phyloP scores from a whole-genome alignment of 2,329 filamentous ascomycete genomes.

The Beauveria asiatica region DNA sequence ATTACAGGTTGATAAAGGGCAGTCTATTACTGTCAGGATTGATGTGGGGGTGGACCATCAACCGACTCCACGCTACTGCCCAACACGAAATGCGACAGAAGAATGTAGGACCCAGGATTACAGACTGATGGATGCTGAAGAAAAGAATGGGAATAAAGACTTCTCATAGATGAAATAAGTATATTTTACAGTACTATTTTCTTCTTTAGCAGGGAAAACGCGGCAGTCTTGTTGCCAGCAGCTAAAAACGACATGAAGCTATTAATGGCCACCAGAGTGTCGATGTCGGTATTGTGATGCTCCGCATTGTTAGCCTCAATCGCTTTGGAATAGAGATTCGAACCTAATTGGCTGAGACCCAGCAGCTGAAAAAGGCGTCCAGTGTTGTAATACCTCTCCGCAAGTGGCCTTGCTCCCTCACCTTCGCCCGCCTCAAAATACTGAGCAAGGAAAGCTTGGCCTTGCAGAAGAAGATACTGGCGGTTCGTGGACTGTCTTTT shows the following conservation, averaged over 20 bases:
- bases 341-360: slow-evolving; percentile 45
- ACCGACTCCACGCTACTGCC: not conserved
- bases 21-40: no score
- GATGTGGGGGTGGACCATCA: not conserved
- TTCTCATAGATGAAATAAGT: not conserved
- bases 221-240: slow-evolving; percentile 21
- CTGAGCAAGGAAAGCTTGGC: slow-evolving; percentile 64
- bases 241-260: slow-evolving; percentile 23
- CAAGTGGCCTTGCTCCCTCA: slow-evolving; percentile 13
- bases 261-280: slow-evolving; percentile 24
- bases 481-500: slow-evolving; percentile 87
- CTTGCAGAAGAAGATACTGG: slow-evolving; percentile 80
- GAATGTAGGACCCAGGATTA: not conserved
- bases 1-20: no score
- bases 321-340: slow-evolving; percentile 56
- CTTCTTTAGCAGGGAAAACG: slow-evolving; percentile 21
- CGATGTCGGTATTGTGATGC: slow-evolving; percentile 17
- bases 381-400: slow-evolving; percentile 31
- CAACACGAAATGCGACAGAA: not conserved
- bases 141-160: not conserved
- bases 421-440: slow-evolving; percentile 20
- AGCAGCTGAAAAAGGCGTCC: slow-evolving; percentile 30
- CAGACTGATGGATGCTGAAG: not conserved
- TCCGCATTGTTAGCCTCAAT: slow-evolving; percentile 12
- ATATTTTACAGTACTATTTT: slow-evolving; percentile 15